Percentiles rank a stretch among this genome's conserved stretches.
phyloP scores from a whole-genome alignment of 1,284 basidiomycete species.

The Cryptococcus depauperatus region DNA sequence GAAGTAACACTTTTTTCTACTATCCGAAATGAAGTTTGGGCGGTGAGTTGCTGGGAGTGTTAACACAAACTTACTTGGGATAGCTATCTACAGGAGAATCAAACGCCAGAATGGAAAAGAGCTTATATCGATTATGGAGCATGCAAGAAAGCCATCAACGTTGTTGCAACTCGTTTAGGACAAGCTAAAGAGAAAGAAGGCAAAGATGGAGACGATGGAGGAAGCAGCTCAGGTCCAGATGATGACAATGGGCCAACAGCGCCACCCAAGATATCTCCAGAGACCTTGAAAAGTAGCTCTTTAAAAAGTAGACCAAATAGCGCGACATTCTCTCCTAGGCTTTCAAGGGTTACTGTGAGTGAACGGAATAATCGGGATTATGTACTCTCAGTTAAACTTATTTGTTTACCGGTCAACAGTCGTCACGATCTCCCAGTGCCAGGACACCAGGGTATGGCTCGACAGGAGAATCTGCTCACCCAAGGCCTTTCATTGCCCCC shows the following conservation, averaged over 20 bases:
- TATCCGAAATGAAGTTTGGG: slow-evolving; percentile 15
- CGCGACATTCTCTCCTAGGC: slow-evolving; percentile 3
- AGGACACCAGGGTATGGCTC: slow-evolving; percentile 26
- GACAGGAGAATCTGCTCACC: slow-evolving; percentile 25
- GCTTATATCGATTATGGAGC: slow-evolving; percentile 46
- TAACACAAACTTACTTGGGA: background rate
- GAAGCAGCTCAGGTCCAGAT: slow-evolving; percentile 32
- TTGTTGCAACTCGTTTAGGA: slow-evolving; percentile 25
- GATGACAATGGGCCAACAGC: slow-evolving; percentile 39
- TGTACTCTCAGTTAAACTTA: background rate
- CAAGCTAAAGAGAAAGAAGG: slow-evolving; percentile 15
- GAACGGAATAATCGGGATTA: background rate
- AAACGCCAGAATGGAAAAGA: slow-evolving; percentile 45
- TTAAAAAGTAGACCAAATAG: slow-evolving; percentile 1
- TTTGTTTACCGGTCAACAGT: background rate
- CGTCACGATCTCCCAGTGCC: slow-evolving; percentile 5
- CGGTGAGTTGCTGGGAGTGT: slow-evolving; percentile 9
- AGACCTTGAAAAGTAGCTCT: slow-evolving; percentile 1
- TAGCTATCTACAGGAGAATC: slow-evolving; percentile 40
- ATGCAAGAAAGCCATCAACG: slow-evolving; percentile 45
- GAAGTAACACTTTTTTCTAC: background rate
- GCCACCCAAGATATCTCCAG: slow-evolving; percentile 12
- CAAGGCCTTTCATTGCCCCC: slow-evolving; percentile 8
- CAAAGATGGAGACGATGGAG: slow-evolving; percentile 24
- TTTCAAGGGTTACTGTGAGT: slow-evolving; percentile 7